Evolutionary conservation across 2,329 filamentous ascomycete genomes (phyloP), one percentile per base, ranked within the genome.

Genomic region (Akanthomyces muscarius): DNA sequence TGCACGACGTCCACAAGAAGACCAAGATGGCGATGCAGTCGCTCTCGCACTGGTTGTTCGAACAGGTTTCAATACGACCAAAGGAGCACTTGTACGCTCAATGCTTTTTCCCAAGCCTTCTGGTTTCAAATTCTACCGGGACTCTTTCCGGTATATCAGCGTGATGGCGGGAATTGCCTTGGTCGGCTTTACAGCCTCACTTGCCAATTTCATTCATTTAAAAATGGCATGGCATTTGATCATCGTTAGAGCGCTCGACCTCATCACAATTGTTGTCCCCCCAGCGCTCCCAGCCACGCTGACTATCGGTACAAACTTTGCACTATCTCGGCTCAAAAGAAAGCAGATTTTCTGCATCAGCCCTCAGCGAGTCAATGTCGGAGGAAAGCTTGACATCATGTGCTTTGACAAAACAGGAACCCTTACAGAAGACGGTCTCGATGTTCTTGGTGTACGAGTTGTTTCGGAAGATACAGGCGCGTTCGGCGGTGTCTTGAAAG

Each of bases 401-500:
- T 97, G 94, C 75, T 99, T 99, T 67, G 95, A 99, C 77, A 99
- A 99, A 78, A 99, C 95, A 0, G 95, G 95, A n/a, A 99, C 95
- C 0, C 79, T 99, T 61, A 99, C 95, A 0, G 95, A 98, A 75
- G 95, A 99, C 74, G 95, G 95, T 0, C 78, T 99, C 48, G 96
- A 99, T 73, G 91, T 99, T 21, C 82, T 99, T 14, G 95, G 95
- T 14, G 87, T 97, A 23, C 87, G 92, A 41, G 86, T 95, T 7
- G 91, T 92, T 11, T 86, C 89, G 62, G 80, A 83, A 55, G 82
- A 83, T 1, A 75, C 77, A 4, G 80, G 83, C 47, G 77, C 84
- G 60, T 96, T 98, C 69, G 89, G 87, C 59, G 90, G 95, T 21
- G 81, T 97, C 4, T 80, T 96, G 18, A 83, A 86, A 0, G 86